phyloP scores from a whole-genome alignment of 2,329 filamentous ascomycete species.

The Macroventuria anomochaeta region DNA sequence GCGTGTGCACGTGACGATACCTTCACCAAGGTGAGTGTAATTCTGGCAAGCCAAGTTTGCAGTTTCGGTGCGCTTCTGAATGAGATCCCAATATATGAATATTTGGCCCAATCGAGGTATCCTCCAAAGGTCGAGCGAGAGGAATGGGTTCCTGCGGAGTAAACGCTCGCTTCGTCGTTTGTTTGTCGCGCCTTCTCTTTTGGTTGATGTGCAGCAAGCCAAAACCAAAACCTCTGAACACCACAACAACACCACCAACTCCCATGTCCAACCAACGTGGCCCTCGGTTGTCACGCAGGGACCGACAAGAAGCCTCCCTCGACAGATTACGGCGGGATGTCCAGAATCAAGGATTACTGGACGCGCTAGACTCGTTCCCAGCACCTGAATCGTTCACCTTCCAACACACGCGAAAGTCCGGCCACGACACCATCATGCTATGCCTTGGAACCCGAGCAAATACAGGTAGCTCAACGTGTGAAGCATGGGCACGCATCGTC shows the following conservation, averaged over 20 bases:
- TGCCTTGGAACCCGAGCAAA: not conserved
- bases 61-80: too few species aligned
- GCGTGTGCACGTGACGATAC: not conserved
- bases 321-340: not conserved
- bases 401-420: not conserved
- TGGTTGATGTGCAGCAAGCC: slow-evolving; percentile 2
- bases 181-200: slow-evolving; percentile 8
- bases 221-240: not conserved
- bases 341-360: not conserved
- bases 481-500: slow-evolving; percentile 6
- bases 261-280: not conserved
- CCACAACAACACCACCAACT: not conserved
- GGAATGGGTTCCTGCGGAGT: not conserved
- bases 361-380: slow-evolving; percentile 6
- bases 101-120: too few species aligned
- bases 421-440: not conserved
- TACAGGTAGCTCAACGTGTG: not conserved
- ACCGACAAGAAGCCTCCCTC: not conserved
- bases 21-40: not conserved
- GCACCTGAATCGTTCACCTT: slow-evolving; percentile 1
- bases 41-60: too few species aligned
- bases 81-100: not conserved
- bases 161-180: slow-evolving; percentile 4
- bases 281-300: not conserved
- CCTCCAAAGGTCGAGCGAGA: too few species aligned